Percentiles rank a stretch among this genome's conserved stretches.
phyloP scores from a whole-genome alignment of 2,329 filamentous ascomycete genomes.

The Exophiala mesophila region DNA sequence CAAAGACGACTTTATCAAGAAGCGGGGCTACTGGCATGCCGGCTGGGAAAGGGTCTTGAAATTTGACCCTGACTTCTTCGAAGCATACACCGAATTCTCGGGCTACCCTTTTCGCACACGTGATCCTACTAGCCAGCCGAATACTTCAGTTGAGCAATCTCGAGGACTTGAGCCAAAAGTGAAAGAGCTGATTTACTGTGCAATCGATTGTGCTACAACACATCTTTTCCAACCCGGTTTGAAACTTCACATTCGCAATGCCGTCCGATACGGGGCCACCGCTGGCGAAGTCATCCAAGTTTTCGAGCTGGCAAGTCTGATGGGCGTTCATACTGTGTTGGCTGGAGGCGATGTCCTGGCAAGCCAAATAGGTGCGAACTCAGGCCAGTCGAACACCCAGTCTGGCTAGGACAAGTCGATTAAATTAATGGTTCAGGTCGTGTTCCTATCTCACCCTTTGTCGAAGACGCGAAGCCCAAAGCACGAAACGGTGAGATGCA shows the following conservation, averaged over 20 bases:
- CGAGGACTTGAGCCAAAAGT: constrained; percentile 41
- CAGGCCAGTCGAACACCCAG: no score
- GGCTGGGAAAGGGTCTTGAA: constrained; percentile 28
- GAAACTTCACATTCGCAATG: constrained; percentile 48
- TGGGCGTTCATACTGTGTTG: constrained; percentile 17
- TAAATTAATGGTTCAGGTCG: no score
- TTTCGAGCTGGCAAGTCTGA: constrained; percentile 39
- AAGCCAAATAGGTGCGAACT: no score
- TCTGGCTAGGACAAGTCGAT: no score
- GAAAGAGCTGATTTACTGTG: constrained; percentile 47
- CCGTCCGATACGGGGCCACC: constrained; percentile 42
- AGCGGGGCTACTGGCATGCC: constrained; percentile 45
- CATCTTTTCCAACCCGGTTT: constrained; percentile 45
- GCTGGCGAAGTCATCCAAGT: constrained; percentile 47
- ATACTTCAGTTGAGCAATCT: constrained; percentile 24
- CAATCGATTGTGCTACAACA: constrained; percentile 45
- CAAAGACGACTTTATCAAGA: constrained; percentile 41
- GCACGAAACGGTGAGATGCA: no score
- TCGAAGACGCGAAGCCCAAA: no score
- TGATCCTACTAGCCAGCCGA: constrained; percentile 30
- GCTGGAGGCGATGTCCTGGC: no score
- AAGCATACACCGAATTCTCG: constrained; percentile 44
- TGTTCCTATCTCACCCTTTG: no score
- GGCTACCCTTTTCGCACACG: constrained; percentile 30
- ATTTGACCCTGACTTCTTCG: constrained; percentile 46